phyloP scores from a whole-genome alignment of 257 asterid genomes.

The Capsicum chinense region DNA sequence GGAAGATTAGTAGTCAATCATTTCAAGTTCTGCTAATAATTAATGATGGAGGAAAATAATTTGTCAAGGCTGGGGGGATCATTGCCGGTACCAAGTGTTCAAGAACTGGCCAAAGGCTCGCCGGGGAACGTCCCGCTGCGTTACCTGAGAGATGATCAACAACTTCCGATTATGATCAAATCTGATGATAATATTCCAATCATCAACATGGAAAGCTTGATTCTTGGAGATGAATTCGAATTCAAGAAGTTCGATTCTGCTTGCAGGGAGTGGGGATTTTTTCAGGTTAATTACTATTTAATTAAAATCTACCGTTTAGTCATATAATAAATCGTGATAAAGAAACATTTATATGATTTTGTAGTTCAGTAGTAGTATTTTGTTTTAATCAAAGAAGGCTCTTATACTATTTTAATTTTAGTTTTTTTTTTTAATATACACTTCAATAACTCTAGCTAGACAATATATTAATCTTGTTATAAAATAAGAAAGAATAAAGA shows the following conservation, averaged over 20 bases:
- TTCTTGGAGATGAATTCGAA: neutral
- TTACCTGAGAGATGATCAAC: conserved; percentile 16
- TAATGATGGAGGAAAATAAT: neutral
- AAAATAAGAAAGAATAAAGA: too few relatives aligned
- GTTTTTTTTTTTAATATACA: too few relatives aligned
- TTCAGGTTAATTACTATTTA: neutral
- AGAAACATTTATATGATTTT: too few relatives aligned
- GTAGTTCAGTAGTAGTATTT: too few relatives aligned
- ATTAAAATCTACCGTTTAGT: too few relatives aligned
- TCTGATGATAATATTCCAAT: conserved; percentile 17
- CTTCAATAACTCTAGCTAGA: too few relatives aligned
- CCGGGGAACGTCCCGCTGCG: neutral
- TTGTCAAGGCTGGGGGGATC: neutral
- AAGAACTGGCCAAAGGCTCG: neutral
- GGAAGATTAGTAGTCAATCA: neutral
- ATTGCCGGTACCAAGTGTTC: neutral
- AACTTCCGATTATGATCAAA: neutral
- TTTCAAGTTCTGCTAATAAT: too few relatives aligned
- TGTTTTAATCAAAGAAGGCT: too few relatives aligned
- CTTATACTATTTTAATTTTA: too few relatives aligned
- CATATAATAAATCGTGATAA: too few relatives aligned
- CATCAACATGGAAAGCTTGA: conserved; percentile 21
- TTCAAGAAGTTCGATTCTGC: conserved; percentile 12
- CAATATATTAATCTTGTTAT: too few relatives aligned
- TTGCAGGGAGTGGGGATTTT: neutral